Evolutionary conservation across 164 flowering plant species (phyloP), one percentile per base, ranked within the genome.

Genomic region (Aristolochia californica): DNA sequence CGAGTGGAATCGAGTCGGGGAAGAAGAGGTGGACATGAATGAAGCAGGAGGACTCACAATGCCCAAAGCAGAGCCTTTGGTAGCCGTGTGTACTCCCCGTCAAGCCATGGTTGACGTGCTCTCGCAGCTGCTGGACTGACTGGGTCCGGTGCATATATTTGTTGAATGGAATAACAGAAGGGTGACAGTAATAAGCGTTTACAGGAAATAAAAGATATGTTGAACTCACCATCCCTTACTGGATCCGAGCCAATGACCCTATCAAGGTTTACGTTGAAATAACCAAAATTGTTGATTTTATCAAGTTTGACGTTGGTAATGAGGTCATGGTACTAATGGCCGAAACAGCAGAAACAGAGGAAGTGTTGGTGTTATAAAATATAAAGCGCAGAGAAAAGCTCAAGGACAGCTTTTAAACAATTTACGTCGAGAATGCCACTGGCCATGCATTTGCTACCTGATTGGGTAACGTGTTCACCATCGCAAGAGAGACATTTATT

Each of bases 281-380:
- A 63, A 74, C 76, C 77, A 86, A 86, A 63, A 82, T 83, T 45
- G 56, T 54, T 17, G 89, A 83, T 48, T 86, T 86, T 77, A 83
- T 86, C 68, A 83, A 83, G 72, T 86, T 82, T 57, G 94, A 86
- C 70, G 88, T 86, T 18, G 94, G 94, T 10, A 86, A 86, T 69
- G 88, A 83, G 34, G 87, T 86, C 59, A 83, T 86, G 94, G 94
- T n/a, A n/a, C n/a, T n/a, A n/a, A n/a, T 86, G 40, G 83, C 90
- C 55, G 94, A n/a, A n/a, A 90, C 7, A 90, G 90, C 60, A 77
- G 94, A 59, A 86, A 86, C 69, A 83, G 85, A 47, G 89, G 89
- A 0, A 79, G 94, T 7, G 89, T 86, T 64, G 94, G 94, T 43
- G 71, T 82, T n/a, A n/a, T n/a, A n/a, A n/a, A n/a, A n/a, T 0